Evolutionary conservation across 2,329 filamentous ascomycete genomes (phyloP).

Genomic region (Colletotrichum sp.): DNA sequence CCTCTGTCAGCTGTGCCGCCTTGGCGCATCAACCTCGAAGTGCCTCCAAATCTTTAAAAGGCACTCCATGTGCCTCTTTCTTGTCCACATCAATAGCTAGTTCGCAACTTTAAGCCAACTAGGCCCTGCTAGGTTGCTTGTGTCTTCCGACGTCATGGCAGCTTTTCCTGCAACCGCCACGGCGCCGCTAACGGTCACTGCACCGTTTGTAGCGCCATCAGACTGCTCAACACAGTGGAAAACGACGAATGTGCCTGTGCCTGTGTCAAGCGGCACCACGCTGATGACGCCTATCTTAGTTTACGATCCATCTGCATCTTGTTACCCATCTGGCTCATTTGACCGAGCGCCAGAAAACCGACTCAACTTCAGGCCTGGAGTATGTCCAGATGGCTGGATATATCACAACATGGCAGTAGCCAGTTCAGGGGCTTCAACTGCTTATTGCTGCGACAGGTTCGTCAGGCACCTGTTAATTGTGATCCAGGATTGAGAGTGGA

Average conservation of each 20-base stretch:
- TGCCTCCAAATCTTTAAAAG: background rate
- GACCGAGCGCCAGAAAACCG: background rate
- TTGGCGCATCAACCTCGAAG: background rate
- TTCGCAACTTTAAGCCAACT: background rate
- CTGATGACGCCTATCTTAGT: background rate
- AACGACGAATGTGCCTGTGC: background rate
- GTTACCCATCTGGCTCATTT: background rate
- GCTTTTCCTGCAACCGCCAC: background rate
- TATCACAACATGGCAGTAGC: background rate
- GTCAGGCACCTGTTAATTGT: background rate
- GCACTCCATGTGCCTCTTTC: background rate
- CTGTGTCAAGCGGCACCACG: background rate
- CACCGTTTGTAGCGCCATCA: background rate
- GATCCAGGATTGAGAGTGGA: background rate
- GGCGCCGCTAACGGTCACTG: background rate
- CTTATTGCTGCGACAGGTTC: background rate
- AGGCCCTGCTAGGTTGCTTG: background rate
- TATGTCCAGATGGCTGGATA: background rate
- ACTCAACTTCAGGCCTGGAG: background rate
- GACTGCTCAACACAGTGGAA: background rate
- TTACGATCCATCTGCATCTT: background rate
- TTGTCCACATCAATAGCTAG: background rate
- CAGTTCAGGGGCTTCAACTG: background rate
- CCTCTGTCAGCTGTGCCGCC: background rate
- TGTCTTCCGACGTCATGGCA: background rate